Percentiles rank a stretch among this genome's conserved stretches.
Evolutionary conservation across 2,329 filamentous ascomycete genomes (phyloP).

Genomic region (Stemphylium lycopersici): DNA sequence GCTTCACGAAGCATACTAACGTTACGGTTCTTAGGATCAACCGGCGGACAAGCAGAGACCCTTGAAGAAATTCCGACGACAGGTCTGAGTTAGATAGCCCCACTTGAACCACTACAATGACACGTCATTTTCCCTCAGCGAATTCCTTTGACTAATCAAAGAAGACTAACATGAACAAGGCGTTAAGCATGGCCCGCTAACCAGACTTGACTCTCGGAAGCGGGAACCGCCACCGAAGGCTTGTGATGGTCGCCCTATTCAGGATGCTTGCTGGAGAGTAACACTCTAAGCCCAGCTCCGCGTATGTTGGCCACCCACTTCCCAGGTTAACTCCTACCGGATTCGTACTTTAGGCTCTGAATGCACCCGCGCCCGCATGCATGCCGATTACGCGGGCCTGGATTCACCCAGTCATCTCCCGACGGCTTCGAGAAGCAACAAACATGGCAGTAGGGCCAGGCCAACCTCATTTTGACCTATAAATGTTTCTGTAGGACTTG

Average conservation of each 20-base stretch:
- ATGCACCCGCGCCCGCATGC: background rate
- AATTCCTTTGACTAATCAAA: background rate
- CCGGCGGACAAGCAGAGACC: slow-evolving; percentile 10
- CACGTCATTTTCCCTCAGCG: background rate
- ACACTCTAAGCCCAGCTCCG: background rate
- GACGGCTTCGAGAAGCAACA: background rate
- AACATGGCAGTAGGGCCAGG: background rate
- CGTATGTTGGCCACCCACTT: background rate
- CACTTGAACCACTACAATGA: background rate
- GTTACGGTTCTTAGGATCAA: background rate
- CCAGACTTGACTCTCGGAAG: background rate
- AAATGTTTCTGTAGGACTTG: background rate
- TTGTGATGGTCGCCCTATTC: too few species aligned
- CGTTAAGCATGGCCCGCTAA: background rate
- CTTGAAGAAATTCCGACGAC: slow-evolving; percentile 5
- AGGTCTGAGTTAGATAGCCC: background rate
- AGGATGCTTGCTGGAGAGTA: too few species aligned
- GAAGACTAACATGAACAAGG: background rate
- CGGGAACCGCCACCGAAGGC: background rate
- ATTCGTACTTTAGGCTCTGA: background rate
- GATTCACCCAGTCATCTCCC: slow-evolving; percentile 6
- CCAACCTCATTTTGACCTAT: background rate
- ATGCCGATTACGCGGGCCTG: slow-evolving; percentile 1
- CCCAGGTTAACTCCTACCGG: background rate
- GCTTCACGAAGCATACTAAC: background rate